Percentiles rank a stretch among this genome's conserved stretches.
Evolutionary conservation across 2,329 filamentous ascomycete genomes (phyloP).

Genomic region (Sporothrix globosa): DNA sequence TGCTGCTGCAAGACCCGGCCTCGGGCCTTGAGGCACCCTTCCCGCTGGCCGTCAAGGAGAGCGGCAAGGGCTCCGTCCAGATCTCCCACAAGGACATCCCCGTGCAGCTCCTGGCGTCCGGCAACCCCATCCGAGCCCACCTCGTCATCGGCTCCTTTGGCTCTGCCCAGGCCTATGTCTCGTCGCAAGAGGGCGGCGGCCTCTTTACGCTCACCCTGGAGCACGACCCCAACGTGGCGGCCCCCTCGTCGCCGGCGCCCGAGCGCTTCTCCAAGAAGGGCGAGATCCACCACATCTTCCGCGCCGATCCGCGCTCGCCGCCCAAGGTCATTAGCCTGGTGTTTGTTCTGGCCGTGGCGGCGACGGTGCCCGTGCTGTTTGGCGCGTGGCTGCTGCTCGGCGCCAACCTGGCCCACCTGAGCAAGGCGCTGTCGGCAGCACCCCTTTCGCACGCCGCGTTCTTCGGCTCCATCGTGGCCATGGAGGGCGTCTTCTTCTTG

Average conservation of each 20-base stretch:
- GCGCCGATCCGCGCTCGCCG: constrained; percentile 75
- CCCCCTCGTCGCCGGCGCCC: constrained; percentile 64
- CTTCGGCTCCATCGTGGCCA: constrained; percentile 80
- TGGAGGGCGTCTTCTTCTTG: constrained; percentile 91
- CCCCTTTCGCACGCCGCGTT: constrained; percentile 83
- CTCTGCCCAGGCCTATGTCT: constrained; percentile 67
- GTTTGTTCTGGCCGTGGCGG: constrained; percentile 74
- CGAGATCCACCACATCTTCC: constrained; percentile 92
- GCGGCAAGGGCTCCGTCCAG: constrained; percentile 81
- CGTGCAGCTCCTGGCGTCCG: constrained; percentile 71
- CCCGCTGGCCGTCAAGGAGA: constrained; percentile 80
- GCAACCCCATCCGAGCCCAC: constrained; percentile 73
- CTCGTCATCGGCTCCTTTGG: constrained; percentile 88
- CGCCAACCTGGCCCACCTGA: constrained; percentile 77
- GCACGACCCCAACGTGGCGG: constrained; percentile 63
- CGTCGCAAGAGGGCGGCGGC: constrained; percentile 46
- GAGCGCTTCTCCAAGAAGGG: constrained; percentile 80
- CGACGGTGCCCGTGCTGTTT: constrained; percentile 73
- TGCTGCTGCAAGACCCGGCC: constrained; percentile 74
- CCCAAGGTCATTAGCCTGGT: constrained; percentile 76
- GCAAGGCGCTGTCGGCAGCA: constrained; percentile 72
- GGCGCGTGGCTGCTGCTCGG: constrained; percentile 73
- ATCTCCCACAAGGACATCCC: constrained; percentile 90
- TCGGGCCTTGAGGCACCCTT: constrained; percentile 86
- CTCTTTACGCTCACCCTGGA: constrained; percentile 74